These are phyloP conservation scores for Phycomyces blakesleeanus DNA, from an alignment of 192 early-diverging fungal genomes.

Conservation along the genomic window DNA sequence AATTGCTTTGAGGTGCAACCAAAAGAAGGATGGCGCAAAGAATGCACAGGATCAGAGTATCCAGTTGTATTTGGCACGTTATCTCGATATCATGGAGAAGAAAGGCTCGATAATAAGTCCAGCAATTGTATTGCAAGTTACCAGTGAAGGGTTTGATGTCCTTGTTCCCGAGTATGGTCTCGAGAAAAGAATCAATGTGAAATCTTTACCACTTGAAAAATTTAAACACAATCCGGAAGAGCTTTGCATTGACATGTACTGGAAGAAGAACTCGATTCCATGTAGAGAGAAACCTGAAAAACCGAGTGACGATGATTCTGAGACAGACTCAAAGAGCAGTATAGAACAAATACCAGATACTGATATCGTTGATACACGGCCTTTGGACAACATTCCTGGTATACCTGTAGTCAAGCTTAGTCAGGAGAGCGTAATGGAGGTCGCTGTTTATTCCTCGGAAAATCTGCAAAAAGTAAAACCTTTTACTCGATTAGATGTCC, in stretches of 20 bases:
- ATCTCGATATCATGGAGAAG: conserved; percentile 46
- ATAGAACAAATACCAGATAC: no score
- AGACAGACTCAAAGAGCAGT: not conserved
- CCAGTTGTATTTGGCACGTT: conserved; percentile 62
- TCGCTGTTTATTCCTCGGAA: not conserved
- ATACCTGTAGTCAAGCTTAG: not conserved
- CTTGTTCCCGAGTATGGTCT: conserved; percentile 68
- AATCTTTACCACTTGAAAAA: conserved; percentile 17
- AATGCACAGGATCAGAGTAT: conserved; percentile 68
- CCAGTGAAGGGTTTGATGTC: conserved; percentile 66
- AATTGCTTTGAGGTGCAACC: conserved; percentile 69
- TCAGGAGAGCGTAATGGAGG: not conserved
- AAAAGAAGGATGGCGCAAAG: conserved; percentile 68
- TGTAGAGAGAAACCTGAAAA: conserved; percentile 1
- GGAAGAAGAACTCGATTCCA: conserved; percentile 10
- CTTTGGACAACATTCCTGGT: not conserved
- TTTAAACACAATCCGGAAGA: conserved; percentile 12
- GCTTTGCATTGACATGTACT: conserved; percentile 2
- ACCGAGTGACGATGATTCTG: not conserved
- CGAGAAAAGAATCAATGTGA: conserved; percentile 51
- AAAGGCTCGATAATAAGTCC: conserved; percentile 44
- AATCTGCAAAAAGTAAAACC: conserved; percentile 34
- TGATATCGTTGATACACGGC: no score
- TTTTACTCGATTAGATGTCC: conserved; percentile 37
- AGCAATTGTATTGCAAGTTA: conserved; percentile 61